Evolutionary conservation across 805 yeast species (phyloP).

Genomic region (Debaryomyces tyrocola): DNA sequence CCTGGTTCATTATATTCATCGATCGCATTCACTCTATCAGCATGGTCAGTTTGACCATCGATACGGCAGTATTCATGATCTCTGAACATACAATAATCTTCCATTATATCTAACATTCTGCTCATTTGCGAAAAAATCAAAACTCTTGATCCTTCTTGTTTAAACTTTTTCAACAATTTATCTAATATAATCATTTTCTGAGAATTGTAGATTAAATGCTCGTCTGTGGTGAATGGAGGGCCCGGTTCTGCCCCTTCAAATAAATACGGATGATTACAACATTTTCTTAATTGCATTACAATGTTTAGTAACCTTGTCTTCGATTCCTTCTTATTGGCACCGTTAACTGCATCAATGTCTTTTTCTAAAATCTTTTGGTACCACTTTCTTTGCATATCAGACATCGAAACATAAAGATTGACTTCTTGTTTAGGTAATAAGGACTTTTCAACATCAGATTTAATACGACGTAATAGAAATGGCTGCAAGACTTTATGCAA

Average conservation of each 20-base stretch:
- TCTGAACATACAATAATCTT: slow-evolving; percentile 74
- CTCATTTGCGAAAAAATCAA: slow-evolving; percentile 84
- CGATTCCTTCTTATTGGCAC: slow-evolving; percentile 70
- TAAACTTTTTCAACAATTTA: slow-evolving; percentile 58
- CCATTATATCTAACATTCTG: slow-evolving; percentile 75
- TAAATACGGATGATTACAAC: slow-evolving; percentile 82
- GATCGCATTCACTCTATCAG: slow-evolving; percentile 70
- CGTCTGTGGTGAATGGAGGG: slow-evolving; percentile 84
- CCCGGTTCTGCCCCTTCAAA: slow-evolving; percentile 91
- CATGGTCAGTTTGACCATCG: slow-evolving; percentile 81
- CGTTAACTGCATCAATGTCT: slow-evolving; percentile 83
- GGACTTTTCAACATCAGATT: slow-evolving; percentile 79
- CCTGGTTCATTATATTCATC: slow-evolving; percentile 80
- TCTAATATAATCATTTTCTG: slow-evolving; percentile 73
- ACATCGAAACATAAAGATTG: slow-evolving; percentile 72
- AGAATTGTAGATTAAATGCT: slow-evolving; percentile 72
- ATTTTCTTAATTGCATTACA: slow-evolving; percentile 82
- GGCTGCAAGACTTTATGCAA: slow-evolving; percentile 76
- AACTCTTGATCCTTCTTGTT: slow-evolving; percentile 72
- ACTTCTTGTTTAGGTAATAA: slow-evolving; percentile 73
- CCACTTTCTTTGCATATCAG: slow-evolving; percentile 79
- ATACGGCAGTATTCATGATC: slow-evolving; percentile 73
- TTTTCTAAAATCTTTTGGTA: slow-evolving; percentile 74
- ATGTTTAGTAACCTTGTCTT: slow-evolving; percentile 75
- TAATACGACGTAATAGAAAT: slow-evolving; percentile 71